These are phyloP conservation scores for Artemisia argyi DNA, from an alignment of 129 eudicot species.

Conservation along the genomic window DNA sequence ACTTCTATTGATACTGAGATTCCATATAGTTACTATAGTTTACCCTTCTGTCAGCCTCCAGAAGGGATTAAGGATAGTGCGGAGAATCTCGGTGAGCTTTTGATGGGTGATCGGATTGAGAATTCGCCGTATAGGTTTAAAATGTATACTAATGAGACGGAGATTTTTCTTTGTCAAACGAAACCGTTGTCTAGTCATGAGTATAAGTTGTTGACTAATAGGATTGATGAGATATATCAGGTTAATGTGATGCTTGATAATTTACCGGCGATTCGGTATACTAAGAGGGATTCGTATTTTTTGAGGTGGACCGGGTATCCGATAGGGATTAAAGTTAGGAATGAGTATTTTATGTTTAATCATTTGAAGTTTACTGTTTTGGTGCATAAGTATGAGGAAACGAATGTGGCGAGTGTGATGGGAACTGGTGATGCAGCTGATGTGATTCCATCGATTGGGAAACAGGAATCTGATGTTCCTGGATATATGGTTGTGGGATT, in stretches of 20 bases:
- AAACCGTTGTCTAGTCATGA: conserved; percentile 57
- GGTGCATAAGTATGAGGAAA: conserved; percentile 62
- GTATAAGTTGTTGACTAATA: conserved; percentile 52
- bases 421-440: conserved; percentile 77
- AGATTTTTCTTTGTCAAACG: conserved; percentile 56
- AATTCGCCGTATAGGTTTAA: conserved; percentile 69
- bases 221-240: conserved; percentile 78
- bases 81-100: conserved; percentile 69
- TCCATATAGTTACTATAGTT: conserved; percentile 65
- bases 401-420: conserved; percentile 68
- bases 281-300: conserved; percentile 45
- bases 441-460: conserved; percentile 46
- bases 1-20: conserved; percentile 74
- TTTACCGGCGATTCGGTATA: conserved; percentile 65
- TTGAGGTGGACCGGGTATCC: conserved; percentile 78
- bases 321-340: conserved; percentile 57
- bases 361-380: conserved; percentile 69
- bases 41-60: conserved; percentile 62
- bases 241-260: conserved; percentile 69
- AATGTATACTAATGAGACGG: conserved; percentile 56
- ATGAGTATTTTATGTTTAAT: conserved; percentile 50
- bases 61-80: conserved; percentile 80
- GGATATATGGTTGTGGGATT: conserved; percentile 81
- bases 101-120: conserved; percentile 74
- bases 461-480: conserved; percentile 42